phyloP scores from a whole-genome alignment of 768 basidiomycete species.

The Boletus tomentosulus region DNA sequence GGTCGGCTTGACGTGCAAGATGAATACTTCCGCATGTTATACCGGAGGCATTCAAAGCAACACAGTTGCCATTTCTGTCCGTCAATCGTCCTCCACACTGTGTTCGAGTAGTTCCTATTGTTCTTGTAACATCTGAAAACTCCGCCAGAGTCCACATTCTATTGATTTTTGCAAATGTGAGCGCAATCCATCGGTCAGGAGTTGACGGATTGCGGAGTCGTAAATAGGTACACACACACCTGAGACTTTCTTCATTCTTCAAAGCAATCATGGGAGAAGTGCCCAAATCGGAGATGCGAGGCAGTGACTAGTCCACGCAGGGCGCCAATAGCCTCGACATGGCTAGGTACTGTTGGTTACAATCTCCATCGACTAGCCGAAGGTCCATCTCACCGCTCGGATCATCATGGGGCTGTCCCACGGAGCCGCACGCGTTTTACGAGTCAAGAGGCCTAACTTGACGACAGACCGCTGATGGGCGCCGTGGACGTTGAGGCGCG shows the following conservation, averaged over 20 bases:
- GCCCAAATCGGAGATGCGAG: neutral
- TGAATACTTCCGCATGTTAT: conserved; percentile 15
- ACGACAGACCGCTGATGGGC: neutral
- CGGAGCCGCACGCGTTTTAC: neutral
- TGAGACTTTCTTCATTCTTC: neutral
- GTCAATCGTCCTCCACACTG: conserved; percentile 3
- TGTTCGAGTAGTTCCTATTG: conserved; percentile 11
- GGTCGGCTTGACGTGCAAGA: neutral
- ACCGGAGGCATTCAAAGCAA: conserved; percentile 1
- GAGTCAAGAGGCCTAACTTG: conserved; percentile 19
- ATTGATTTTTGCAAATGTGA: neutral
- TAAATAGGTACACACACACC: conserved; percentile 8
- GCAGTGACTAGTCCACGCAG: neutral
- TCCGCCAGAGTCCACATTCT: conserved; percentile 8
- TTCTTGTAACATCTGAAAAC: conserved; percentile 1
- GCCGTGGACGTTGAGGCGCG: neutral
- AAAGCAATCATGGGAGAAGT: neutral
- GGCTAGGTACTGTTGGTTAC: neutral
- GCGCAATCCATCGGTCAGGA: neutral
- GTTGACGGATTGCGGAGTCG: neutral
- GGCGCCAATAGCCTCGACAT: neutral
- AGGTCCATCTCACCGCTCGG: neutral
- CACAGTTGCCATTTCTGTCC: conserved; percentile 8
- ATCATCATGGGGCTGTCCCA: conserved; percentile 2
- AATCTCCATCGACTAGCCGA: neutral